phyloP scores from a whole-genome alignment of 2,329 filamentous ascomycete genomes.

The Phoma sp. region DNA sequence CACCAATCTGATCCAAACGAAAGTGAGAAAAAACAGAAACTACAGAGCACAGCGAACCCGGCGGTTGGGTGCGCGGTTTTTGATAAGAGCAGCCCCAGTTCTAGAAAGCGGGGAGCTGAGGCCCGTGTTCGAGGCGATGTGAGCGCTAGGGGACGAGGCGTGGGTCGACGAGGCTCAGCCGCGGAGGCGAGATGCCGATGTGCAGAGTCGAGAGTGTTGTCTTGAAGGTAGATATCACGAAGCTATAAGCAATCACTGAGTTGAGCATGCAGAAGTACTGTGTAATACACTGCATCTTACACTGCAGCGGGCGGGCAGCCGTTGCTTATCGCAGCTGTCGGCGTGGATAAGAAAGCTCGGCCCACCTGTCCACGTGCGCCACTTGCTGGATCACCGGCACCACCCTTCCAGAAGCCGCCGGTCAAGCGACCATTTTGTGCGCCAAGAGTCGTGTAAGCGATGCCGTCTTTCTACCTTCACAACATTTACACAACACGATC shows the following conservation, averaged over 20 bases:
- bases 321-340: constrained; percentile 22
- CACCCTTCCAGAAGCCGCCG: constrained; percentile 10
- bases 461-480: too few species aligned
- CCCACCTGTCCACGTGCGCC: constrained; percentile 26
- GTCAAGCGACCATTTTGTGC: constrained; percentile 24
- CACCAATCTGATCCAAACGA: constrained; percentile 6
- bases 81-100: constrained; percentile 21
- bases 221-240: neutral
- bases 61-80: constrained; percentile 36
- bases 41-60: constrained; percentile 18
- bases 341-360: constrained; percentile 1
- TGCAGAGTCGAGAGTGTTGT: constrained; percentile 1
- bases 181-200: constrained; percentile 2
- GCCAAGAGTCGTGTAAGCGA: constrained; percentile 18
- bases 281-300: too few species aligned
- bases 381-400: constrained; percentile 22
- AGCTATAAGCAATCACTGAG: too few species aligned
- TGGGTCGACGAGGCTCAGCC: constrained; percentile 14
- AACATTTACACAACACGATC: neutral
- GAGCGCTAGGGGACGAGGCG: constrained; percentile 17
- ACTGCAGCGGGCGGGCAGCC: constrained; percentile 6
- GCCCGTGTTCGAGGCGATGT: constrained; percentile 13
- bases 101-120: constrained; percentile 32
- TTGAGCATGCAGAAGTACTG: too few species aligned
- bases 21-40: constrained; percentile 14